phyloP scores from a whole-genome alignment of 1,284 basidiomycete genomes.

The Golubevia sp. region DNA sequence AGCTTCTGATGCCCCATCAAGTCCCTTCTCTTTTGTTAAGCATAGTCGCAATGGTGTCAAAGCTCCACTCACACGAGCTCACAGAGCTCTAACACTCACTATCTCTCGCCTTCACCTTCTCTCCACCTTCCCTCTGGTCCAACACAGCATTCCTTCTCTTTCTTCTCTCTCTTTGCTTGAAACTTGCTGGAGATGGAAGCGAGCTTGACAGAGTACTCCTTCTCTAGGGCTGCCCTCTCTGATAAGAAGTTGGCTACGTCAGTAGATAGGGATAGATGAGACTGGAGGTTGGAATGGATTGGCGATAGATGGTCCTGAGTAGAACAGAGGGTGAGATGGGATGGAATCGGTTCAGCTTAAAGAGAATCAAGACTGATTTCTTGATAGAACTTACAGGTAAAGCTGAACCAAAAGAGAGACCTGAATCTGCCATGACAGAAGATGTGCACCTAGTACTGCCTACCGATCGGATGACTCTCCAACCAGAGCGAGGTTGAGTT shows the following conservation, averaged over 20 bases:
- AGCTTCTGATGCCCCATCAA: too few species aligned
- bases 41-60: too few species aligned
- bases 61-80: too few species aligned
- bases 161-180: conserved; percentile 24
- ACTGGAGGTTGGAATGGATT: conserved; percentile 21
- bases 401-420: neutral
- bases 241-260: conserved; percentile 27
- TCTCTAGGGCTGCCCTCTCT: conserved; percentile 35
- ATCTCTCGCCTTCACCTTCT: conserved; percentile 11
- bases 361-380: neutral
- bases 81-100: conserved; percentile 7
- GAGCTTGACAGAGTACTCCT: conserved; percentile 31
- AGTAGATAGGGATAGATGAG: conserved; percentile 23
- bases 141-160: conserved; percentile 24
- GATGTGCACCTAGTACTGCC: too few species aligned
- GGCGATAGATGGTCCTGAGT: conserved; percentile 17
- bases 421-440: too few species aligned
- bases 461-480: too few species aligned
- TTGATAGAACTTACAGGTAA: neutral
- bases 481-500: too few species aligned
- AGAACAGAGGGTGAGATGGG: neutral
- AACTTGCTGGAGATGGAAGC: conserved; percentile 28
- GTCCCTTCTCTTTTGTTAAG: too few species aligned
- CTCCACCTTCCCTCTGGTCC: conserved; percentile 33
- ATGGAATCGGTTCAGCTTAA: neutral